A percentile compares a stretch with the other conserved stretches of the same genome.
Evolutionary conservation across 495 filamentous ascomycete species (phyloP).

Genomic region (Penicillium crystallinum): DNA sequence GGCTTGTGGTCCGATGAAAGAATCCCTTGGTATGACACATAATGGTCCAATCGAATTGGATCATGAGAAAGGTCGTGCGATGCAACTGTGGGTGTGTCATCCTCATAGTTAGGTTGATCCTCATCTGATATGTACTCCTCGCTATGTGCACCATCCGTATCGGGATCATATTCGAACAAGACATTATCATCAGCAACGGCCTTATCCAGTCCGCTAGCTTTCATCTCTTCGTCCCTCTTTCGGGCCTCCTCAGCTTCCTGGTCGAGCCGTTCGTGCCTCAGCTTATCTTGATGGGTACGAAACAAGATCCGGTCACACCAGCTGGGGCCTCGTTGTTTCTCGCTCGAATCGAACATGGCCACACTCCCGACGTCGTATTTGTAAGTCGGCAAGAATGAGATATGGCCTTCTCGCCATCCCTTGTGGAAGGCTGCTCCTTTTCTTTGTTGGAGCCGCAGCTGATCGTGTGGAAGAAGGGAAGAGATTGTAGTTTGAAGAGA

Average conservation of each 20-base stretch:
- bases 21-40: conserved; percentile 82
- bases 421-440: conserved; percentile 76
- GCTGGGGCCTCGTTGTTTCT: conserved; percentile 85
- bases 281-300: conserved; percentile 64
- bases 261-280: conserved; percentile 62
- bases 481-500: conserved; percentile 79
- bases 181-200: conserved; percentile 75
- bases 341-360: conserved; percentile 87
- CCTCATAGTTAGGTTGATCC: conserved; percentile 15
- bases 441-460: conserved; percentile 69
- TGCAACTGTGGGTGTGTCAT: conserved; percentile 12
- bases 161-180: conserved; percentile 86
- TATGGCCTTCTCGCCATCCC: conserved; percentile 86
- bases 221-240: conserved; percentile 80
- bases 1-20: conserved; percentile 97
- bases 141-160: conserved; percentile 50
- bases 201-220: conserved; percentile 67
- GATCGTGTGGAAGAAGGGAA: conserved; percentile 85
- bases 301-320: conserved; percentile 98
- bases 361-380: conserved; percentile 97
- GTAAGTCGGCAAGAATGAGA: conserved; percentile 87
- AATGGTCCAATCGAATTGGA: conserved; percentile 63
- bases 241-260: conserved; percentile 61
- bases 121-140: conserved; percentile 51
- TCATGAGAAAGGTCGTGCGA: conserved; percentile 24